Conservation (phyloP, 352 stramenopile genomes). For the Lagenidium sp. region DNA sequence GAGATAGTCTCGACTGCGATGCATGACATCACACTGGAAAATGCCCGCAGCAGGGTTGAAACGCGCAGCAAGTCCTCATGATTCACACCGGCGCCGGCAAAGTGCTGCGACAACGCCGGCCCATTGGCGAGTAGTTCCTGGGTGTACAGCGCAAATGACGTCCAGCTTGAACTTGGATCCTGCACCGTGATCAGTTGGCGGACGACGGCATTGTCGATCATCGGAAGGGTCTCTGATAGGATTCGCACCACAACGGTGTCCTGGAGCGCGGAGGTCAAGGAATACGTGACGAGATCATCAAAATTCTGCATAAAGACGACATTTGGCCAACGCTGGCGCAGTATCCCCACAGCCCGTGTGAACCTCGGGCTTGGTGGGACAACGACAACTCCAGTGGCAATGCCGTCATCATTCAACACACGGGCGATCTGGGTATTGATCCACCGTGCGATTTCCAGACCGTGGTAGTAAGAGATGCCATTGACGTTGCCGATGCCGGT, state of each 20-base stretch:
- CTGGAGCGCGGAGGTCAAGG: conserved; percentile 27
- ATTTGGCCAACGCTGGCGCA: conserved; percentile 26
- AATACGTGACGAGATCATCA: conserved; percentile 36
- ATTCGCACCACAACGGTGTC: conserved; percentile 25
- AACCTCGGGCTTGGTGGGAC: conserved; percentile 26
- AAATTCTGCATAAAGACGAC: conserved; percentile 33
- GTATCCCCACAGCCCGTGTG: conserved; percentile 27
- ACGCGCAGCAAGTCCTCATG: conserved; percentile 28
- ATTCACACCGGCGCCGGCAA: conserved; percentile 28
- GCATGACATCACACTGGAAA: conserved; percentile 19
- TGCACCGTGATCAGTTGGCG: too few species aligned
- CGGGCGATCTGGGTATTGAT: conserved; percentile 29
- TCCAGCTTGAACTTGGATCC: too few species aligned
- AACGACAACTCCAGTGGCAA: conserved; percentile 31
- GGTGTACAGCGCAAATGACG: conserved; percentile 15
- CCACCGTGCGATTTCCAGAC: conserved; percentile 41
- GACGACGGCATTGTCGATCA: too few species aligned
- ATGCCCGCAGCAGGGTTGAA: conserved; percentile 26
- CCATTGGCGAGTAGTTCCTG: conserved; percentile 13
- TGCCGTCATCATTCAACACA: conserved; percentile 15
- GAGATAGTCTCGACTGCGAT: conserved; percentile 10
- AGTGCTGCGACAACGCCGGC: conserved; percentile 11
- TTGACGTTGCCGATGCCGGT: conserved; percentile 1
- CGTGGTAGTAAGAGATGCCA: conserved; percentile 27
- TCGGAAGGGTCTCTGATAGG: too few species aligned